These are phyloP conservation scores for Dillenia turbinata DNA, from an alignment of 164 flowering plant species.

Conservation along the genomic window DNA sequence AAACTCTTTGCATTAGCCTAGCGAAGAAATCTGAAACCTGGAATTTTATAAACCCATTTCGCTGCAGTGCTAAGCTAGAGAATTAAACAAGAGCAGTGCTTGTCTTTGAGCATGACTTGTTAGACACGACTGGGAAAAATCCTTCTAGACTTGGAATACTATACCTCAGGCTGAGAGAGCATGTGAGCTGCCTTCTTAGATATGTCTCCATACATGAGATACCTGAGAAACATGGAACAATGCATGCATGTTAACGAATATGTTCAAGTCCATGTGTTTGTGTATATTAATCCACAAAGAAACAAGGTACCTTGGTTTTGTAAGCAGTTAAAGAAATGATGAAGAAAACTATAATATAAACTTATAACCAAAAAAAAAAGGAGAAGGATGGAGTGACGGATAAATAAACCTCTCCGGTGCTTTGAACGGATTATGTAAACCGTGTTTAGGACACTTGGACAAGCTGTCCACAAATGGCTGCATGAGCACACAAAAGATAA, in stretches of 20 bases:
- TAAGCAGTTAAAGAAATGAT: no score
- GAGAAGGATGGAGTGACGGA: neutral
- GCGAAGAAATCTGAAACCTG: constrained; percentile 89
- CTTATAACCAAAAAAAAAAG: neutral
- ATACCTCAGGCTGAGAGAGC: constrained; percentile 83
- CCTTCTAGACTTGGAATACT: neutral
- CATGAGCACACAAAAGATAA: constrained; percentile 12
- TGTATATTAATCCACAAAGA: no score
- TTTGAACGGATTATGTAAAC: constrained; percentile 92
- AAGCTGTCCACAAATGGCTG: constrained; percentile 99
- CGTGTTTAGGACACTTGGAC: constrained; percentile 87
- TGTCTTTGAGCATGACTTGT: neutral
- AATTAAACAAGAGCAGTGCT: neutral
- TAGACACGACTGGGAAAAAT: neutral
- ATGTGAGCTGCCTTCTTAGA: constrained; percentile 78
- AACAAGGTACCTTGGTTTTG: no score
- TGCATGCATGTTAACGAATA: neutral
- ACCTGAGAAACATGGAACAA: constrained; percentile 38
- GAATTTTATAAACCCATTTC: constrained; percentile 8
- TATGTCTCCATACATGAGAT: constrained; percentile 85
- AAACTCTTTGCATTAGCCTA: constrained; percentile 82
- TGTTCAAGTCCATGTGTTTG: no score
- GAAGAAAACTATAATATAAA: neutral
- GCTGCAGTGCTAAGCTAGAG: neutral
- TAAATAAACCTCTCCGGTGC: constrained; percentile 74